phyloP scores from a whole-genome alignment of 202 grass and related monocot species.

The Tripidium arundinaceum region DNA sequence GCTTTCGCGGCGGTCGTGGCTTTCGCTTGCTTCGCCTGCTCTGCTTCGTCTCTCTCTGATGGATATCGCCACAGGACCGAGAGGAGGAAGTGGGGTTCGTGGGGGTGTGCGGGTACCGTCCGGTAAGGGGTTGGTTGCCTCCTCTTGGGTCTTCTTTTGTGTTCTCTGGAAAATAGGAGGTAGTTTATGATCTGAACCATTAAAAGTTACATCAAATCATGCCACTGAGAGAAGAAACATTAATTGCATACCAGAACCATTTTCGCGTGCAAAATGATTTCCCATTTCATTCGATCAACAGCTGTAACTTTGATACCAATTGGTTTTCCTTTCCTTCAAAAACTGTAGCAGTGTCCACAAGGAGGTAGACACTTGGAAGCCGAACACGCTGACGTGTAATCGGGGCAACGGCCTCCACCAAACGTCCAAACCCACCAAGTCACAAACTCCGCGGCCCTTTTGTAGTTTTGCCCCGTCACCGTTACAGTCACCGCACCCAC shows the following conservation, averaged over 20 bases:
- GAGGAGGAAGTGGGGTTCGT: neutral
- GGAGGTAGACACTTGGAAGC: neutral
- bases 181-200: no score
- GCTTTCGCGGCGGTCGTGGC: constrained; percentile 39
- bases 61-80: neutral
- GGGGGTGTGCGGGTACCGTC: constrained; percentile 6
- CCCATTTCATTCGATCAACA: no score
- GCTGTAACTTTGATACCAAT: no score
- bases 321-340: no score
- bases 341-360: no score
- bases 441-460: neutral
- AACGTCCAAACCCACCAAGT: neutral
- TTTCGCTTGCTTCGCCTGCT: constrained; percentile 33
- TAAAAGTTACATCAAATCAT: neutral
- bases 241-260: no score
- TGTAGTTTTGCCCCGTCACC: neutral
- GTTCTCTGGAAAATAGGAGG: no score
- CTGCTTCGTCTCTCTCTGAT: constrained; percentile 22
- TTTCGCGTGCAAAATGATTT: no score
- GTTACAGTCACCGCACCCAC: neutral
- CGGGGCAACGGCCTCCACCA: constrained; percentile 12
- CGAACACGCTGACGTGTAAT: neutral
- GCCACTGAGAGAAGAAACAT: neutral
- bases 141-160: neutral
- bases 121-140: neutral